Percentiles rank a stretch among this genome's conserved stretches.
Evolutionary conservation across 768 basidiomycete species (phyloP).

Genomic region (Lactifluus pinguis): DNA sequence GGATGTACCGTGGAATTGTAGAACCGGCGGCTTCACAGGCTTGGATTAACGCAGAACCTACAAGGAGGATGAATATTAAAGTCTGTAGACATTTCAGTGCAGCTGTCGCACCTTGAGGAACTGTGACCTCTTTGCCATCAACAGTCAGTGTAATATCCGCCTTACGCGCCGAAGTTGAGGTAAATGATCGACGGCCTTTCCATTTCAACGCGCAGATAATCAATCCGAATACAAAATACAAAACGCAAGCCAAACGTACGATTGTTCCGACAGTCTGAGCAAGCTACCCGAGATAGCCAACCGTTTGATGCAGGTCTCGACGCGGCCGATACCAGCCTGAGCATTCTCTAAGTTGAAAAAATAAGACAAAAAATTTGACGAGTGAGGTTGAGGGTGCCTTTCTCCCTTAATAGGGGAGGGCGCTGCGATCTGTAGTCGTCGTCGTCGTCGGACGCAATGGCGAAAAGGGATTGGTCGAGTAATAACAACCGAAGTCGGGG

Average conservation of each 20-base stretch:
- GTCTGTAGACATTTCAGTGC: background rate
- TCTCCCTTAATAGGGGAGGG: conserved; percentile 4
- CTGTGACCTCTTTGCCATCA: conserved; percentile 95
- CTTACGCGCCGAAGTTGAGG: conserved; percentile 54
- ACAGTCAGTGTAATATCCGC: conserved; percentile 89
- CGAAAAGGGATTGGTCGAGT: conserved; percentile 7
- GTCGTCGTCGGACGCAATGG: conserved; percentile 18
- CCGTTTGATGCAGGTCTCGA: conserved; percentile 48
- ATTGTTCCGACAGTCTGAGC: conserved; percentile 14
- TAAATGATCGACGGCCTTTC: conserved; percentile 47
- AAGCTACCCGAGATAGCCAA: conserved; percentile 55
- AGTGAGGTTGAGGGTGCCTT: background rate
- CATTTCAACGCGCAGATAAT: background rate
- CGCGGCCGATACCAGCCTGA: conserved; percentile 61
- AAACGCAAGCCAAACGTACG: background rate
- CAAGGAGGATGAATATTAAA: background rate
- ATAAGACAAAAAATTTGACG: background rate
- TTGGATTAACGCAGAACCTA: conserved; percentile 92
- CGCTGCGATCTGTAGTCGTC: conserved; percentile 4
- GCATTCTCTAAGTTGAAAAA: conserved; percentile 34
- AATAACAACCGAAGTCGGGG: conserved; percentile 10
- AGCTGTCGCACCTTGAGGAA: conserved; percentile 73
- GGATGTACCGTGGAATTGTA: conserved; percentile 61
- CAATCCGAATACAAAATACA: background rate
- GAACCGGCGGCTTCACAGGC: conserved; percentile 89